Conservation (phyloP, 73 alveolate genomes). For the Uronychia binucleata region DNA sequence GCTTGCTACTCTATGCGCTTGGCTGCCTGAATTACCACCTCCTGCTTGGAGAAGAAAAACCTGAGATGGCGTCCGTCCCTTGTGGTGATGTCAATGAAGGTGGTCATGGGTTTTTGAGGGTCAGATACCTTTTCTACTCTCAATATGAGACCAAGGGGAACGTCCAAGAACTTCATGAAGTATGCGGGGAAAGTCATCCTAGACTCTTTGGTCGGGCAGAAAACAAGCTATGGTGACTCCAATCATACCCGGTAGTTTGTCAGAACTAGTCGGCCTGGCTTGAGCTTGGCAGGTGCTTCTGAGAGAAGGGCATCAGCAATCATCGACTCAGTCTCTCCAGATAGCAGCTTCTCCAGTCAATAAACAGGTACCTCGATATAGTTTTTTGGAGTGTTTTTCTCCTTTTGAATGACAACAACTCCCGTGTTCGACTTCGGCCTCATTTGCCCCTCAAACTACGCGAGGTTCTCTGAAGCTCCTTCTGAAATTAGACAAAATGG, state of each 20-base stretch:
- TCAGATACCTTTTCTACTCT: conserved; percentile 24
- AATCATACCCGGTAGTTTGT: background rate
- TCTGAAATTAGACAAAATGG: no score
- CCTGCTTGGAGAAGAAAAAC: background rate
- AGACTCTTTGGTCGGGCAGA: background rate
- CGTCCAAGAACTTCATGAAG: conserved; percentile 6
- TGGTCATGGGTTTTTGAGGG: background rate
- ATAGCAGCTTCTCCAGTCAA: no score
- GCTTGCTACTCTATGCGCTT: conserved; percentile 52
- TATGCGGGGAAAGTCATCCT: conserved; percentile 8
- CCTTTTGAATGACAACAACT: background rate
- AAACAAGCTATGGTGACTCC: background rate
- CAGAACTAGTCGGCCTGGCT: background rate
- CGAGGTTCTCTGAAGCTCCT: no score
- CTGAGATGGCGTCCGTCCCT: conserved; percentile 40
- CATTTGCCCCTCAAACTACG: no score
- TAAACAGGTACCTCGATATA: no score
- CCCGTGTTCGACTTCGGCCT: background rate
- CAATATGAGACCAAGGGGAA: conserved; percentile 16
- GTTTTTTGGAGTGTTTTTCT: no score
- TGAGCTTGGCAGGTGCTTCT: background rate
- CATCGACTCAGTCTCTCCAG: background rate
- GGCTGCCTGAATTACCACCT: conserved; percentile 47
- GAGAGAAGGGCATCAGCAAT: background rate
- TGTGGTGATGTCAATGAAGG: conserved; percentile 24